Conservation (phyloP, 306 rosid species). For the Trifolium pratense region DNA sequence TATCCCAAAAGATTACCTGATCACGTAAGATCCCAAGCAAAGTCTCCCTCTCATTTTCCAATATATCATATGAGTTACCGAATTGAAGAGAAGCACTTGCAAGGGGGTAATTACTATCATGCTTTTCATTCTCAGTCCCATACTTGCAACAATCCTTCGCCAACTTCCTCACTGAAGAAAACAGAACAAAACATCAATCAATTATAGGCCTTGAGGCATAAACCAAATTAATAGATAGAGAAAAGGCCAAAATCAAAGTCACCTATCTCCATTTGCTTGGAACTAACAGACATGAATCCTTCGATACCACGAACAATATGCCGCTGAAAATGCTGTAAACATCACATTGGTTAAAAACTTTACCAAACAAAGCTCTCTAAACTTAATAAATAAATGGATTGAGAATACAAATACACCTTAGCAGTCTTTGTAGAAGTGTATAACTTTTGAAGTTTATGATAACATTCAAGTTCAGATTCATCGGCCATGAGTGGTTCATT, state of each 20-base stretch:
- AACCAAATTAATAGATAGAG: constrained; percentile 34
- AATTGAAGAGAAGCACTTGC: constrained; percentile 64
- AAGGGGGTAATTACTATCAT: constrained; percentile 54
- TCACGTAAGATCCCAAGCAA: constrained; percentile 65
- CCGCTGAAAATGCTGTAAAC: constrained; percentile 83
- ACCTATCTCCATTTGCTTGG: constrained; percentile 91
- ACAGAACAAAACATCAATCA: constrained; percentile 40
- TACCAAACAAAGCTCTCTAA: not conserved
- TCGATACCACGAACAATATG: constrained; percentile 80
- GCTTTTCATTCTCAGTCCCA: constrained; percentile 69
- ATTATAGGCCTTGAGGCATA: constrained; percentile 33
- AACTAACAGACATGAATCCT: constrained; percentile 67
- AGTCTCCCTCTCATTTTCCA: constrained; percentile 73
- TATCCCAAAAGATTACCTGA: constrained; percentile 68
- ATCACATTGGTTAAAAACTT: constrained; percentile 34
- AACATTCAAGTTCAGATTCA: constrained; percentile 77
- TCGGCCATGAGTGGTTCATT: constrained; percentile 66
- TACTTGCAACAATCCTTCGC: constrained; percentile 81
- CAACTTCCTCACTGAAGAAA: constrained; percentile 68
- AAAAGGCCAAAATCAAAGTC: constrained; percentile 42
- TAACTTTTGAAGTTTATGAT: constrained; percentile 73
- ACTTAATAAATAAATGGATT: not conserved
- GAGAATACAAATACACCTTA: constrained; percentile 58
- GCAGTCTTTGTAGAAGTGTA: constrained; percentile 79
- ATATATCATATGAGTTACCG: constrained; percentile 59